phyloP scores from a whole-genome alignment of 2,329 filamentous ascomycete genomes.

The Fusarium floridanum region DNA sequence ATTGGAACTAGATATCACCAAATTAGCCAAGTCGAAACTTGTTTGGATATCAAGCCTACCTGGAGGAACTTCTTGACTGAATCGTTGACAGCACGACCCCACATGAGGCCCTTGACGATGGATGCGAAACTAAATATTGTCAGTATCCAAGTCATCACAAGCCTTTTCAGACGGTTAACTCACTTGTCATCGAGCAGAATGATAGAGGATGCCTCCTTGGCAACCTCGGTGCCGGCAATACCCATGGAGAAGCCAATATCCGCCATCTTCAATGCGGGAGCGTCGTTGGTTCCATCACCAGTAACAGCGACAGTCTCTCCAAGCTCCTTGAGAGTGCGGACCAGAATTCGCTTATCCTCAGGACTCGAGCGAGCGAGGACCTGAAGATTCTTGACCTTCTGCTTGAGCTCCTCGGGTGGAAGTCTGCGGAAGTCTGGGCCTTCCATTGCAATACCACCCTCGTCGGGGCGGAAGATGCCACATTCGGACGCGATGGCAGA shows the following conservation, averaged over 20 bases:
- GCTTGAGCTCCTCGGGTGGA: conserved; percentile 63
- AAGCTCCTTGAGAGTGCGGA: conserved; percentile 71
- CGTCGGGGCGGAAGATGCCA: conserved; percentile 53
- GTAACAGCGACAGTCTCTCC: conserved; percentile 71
- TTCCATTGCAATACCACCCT: conserved; percentile 78
- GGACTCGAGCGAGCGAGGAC: conserved; percentile 75
- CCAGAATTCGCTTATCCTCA: conserved; percentile 75
- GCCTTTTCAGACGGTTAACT: conserved; percentile 16
- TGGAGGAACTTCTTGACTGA: conserved; percentile 75
- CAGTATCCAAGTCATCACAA: conserved; percentile 1
- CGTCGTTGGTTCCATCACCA: conserved; percentile 74
- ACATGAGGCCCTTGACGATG: conserved; percentile 72
- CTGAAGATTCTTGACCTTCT: conserved; percentile 70
- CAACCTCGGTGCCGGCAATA: conserved; percentile 73
- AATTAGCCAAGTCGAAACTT: conserved; percentile 1
- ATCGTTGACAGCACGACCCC: conserved; percentile 74
- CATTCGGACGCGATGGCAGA: conserved; percentile 61
- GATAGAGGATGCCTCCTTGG: conserved; percentile 73
- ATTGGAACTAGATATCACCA: conserved; percentile 62
- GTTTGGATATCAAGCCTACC: conserved; percentile 41
- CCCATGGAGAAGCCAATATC: conserved; percentile 76
- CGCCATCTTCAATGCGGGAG: conserved; percentile 70
- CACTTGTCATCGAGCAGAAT: conserved; percentile 72
- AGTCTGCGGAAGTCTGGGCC: conserved; percentile 69
- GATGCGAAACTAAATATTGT: conserved; percentile 59